Percentiles rank a stretch among this genome's conserved stretches.
phyloP scores from a whole-genome alignment of 208 protist genomes.

The Angomonas deanei region DNA sequence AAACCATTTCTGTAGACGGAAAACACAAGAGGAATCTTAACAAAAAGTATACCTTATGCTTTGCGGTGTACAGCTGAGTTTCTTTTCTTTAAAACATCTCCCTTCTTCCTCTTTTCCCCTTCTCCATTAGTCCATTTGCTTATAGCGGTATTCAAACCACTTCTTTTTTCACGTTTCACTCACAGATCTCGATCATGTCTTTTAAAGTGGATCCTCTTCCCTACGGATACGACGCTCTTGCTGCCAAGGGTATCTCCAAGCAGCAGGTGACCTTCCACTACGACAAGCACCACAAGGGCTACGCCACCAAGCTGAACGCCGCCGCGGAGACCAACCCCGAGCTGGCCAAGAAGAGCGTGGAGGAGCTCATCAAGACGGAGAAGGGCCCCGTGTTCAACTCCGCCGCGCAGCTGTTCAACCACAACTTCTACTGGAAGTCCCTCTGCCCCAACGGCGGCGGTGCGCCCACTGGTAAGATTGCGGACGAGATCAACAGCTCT shows the following conservation, averaged over 20 bases:
- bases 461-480: slow-evolving; percentile 54
- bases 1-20: too few relatives aligned
- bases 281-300: slow-evolving; percentile 91
- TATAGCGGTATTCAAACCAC: too few relatives aligned
- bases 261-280: slow-evolving; percentile 90
- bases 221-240: slow-evolving; percentile 68
- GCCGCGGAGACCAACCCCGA: slow-evolving; percentile 52
- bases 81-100: too few relatives aligned
- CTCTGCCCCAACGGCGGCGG: slow-evolving; percentile 62
- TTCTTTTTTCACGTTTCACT: not conserved
- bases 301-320: slow-evolving; percentile 88
- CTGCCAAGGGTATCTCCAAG: slow-evolving; percentile 77
- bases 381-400: slow-evolving; percentile 89
- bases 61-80: too few relatives aligned
- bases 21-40: too few relatives aligned
- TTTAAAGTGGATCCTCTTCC: slow-evolving; percentile 78
- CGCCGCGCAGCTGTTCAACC: slow-evolving; percentile 92
- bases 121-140: too few relatives aligned
- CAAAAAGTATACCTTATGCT: too few relatives aligned
- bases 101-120: too few relatives aligned
- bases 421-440: slow-evolving; percentile 93
- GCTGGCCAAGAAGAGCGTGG: slow-evolving; percentile 61
- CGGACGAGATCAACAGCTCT: slow-evolving; percentile 57
- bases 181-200: slow-evolving; percentile 23
- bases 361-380: slow-evolving; percentile 77